Evolutionary conservation across 192 early-diverging fungal species (phyloP).

Genomic region (Backusella morwellensis): DNA sequence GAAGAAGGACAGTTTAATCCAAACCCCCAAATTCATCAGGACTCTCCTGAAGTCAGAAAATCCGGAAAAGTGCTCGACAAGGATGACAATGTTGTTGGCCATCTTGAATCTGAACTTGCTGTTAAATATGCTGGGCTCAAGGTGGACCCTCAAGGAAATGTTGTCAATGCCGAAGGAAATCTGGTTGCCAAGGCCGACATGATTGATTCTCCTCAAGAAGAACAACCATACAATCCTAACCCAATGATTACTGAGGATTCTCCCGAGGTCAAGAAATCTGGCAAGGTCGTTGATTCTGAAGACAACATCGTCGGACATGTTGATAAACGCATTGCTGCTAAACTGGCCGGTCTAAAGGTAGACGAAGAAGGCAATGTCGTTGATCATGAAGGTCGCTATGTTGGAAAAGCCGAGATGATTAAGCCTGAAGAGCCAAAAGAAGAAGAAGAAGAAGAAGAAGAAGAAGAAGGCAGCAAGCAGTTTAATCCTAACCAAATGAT

Average conservation of each 20-base stretch:
- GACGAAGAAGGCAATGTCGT: neutral
- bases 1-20: neutral
- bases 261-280: slow-evolving; percentile 3
- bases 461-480: neutral
- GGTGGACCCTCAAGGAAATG: slow-evolving; percentile 18
- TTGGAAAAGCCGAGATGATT: slow-evolving; percentile 3
- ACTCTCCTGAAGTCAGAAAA: slow-evolving; percentile 11
- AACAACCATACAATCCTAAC: neutral
- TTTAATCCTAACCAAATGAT: neutral
- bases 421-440: neutral
- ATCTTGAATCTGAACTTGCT: neutral
- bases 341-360: slow-evolving; percentile 13
- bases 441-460: neutral
- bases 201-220: neutral
- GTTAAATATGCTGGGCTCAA: neutral
- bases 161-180: slow-evolving; percentile 11
- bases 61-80: slow-evolving; percentile 15
- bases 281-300: slow-evolving; percentile 16
- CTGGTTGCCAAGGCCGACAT: slow-evolving; percentile 2
- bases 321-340: neutral
- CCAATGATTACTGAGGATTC: neutral
- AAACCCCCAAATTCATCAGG: neutral
- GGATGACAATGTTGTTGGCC: slow-evolving; percentile 11
- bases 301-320: slow-evolving; percentile 13
- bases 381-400: slow-evolving; percentile 1